Conservation (phyloP, 495 filamentous ascomycete species). For the Hypoxylon lenormandii region DNA sequence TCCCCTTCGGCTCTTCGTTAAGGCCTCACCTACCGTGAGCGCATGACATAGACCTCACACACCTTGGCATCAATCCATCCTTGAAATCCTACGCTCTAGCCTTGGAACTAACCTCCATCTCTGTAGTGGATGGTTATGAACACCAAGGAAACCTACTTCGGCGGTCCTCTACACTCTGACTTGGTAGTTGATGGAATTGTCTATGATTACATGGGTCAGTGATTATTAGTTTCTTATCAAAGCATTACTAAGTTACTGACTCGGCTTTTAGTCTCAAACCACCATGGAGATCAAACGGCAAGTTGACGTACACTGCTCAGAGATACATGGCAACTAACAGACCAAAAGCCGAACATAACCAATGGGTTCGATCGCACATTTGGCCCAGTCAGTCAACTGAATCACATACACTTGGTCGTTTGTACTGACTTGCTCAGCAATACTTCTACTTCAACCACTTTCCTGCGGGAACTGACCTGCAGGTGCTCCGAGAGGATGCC, state of each 20-base stretch:
- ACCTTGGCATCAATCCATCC: not conserved
- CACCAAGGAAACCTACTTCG: constrained; percentile 70
- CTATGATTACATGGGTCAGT: constrained; percentile 51
- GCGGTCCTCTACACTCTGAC: constrained; percentile 67
- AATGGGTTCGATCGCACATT: constrained; percentile 70
- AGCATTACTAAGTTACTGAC: constrained; percentile 17
- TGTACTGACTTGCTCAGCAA: constrained; percentile 51
- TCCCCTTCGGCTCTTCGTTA: not conserved
- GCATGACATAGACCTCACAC: constrained; percentile 2
- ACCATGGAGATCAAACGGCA: constrained; percentile 66
- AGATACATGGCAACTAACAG: constrained; percentile 17
- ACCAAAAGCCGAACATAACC: constrained; percentile 65
- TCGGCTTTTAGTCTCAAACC: constrained; percentile 60
- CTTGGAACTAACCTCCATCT: constrained; percentile 4
- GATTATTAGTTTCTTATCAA: not conserved
- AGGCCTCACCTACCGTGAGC: not conserved
- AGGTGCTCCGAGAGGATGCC: constrained; percentile 63
- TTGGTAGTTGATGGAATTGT: constrained; percentile 68
- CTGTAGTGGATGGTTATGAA: constrained; percentile 69
- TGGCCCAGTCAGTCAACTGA: constrained; percentile 55
- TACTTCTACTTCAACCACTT: constrained; percentile 69
- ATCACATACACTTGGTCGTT: not conserved
- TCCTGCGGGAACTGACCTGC: constrained; percentile 56
- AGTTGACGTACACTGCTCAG: constrained; percentile 1
- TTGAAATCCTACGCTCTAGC: not conserved